Evolutionary conservation across 2,329 filamentous ascomycete species (phyloP).

Genomic region (Albophoma yamanashiensis): DNA sequence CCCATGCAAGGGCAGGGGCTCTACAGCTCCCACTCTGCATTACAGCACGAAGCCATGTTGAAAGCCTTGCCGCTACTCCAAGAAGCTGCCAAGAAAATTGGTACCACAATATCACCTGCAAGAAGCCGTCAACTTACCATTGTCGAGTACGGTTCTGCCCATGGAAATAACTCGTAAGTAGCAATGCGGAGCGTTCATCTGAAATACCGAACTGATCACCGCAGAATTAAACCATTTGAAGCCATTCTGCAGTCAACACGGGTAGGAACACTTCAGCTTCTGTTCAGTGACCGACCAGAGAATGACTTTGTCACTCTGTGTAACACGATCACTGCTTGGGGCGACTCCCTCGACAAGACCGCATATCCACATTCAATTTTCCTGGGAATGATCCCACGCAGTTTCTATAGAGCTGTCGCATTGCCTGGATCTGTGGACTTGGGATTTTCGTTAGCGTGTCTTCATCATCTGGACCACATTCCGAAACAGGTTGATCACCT

Average conservation of each 20-base stretch:
- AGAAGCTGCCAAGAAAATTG: background rate
- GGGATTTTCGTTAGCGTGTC: background rate
- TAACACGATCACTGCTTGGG: background rate
- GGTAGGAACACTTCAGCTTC: background rate
- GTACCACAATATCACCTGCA: too few relatives aligned
- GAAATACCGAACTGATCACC: background rate
- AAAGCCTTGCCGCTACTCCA: background rate
- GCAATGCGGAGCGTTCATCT: background rate
- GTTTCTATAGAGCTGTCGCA: background rate
- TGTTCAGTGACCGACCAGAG: background rate
- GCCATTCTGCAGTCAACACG: background rate
- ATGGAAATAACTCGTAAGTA: background rate
- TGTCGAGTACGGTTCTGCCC: conserved; percentile 1
- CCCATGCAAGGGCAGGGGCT: background rate
- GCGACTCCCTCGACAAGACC: background rate
- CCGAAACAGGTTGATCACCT: background rate
- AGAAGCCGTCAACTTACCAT: background rate
- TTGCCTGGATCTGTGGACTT: background rate
- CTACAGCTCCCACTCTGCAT: background rate
- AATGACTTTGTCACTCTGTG: background rate
- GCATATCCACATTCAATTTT: background rate
- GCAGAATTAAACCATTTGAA: background rate
- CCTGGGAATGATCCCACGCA: conserved; percentile 1
- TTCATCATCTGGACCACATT: background rate
- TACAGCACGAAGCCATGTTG: background rate